A percentile compares a stretch with the other conserved stretches of the same genome.
Conservation (phyloP, 495 filamentous ascomycete species). For the Letharia lupina region DNA sequence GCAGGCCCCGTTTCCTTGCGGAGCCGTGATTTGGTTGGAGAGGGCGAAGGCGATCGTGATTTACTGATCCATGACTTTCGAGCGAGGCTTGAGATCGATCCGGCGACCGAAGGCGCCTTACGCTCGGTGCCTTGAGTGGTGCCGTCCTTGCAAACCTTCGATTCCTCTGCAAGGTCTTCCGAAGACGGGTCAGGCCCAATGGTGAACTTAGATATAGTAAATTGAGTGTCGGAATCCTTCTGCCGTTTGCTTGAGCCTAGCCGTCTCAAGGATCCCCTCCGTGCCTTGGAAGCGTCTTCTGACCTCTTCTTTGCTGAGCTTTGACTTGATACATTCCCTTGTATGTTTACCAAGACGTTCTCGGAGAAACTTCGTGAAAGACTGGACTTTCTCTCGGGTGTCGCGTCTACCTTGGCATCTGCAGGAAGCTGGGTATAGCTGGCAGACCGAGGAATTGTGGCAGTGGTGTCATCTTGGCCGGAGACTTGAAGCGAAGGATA, state of each 20-base stretch:
- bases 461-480: background rate
- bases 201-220: conserved; percentile 11
- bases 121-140: conserved; percentile 8
- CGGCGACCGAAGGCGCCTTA: conserved; percentile 48
- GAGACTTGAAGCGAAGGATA: background rate
- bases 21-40: conserved; percentile 30
- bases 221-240: background rate
- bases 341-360: conserved; percentile 21
- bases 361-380: conserved; percentile 23
- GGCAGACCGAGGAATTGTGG: conserved; percentile 20
- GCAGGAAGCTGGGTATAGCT: conserved; percentile 22
- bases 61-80: conserved; percentile 57
- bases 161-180: conserved; percentile 2
- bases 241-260: conserved; percentile 11
- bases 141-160: conserved; percentile 5
- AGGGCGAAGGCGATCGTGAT: conserved; percentile 54
- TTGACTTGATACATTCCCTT: conserved; percentile 4
- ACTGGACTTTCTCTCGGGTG: background rate
- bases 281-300: conserved; percentile 5
- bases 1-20: conserved; percentile 13
- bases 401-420: background rate
- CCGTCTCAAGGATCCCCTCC: conserved; percentile 9
- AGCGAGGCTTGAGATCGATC: conserved; percentile 57
- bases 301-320: background rate
- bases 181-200: conserved; percentile 12